Evolutionary conservation across 371 early-diverging fungal species (phyloP), one percentile per base, ranked within the genome.

Genomic region (Mucor racemosus): DNA sequence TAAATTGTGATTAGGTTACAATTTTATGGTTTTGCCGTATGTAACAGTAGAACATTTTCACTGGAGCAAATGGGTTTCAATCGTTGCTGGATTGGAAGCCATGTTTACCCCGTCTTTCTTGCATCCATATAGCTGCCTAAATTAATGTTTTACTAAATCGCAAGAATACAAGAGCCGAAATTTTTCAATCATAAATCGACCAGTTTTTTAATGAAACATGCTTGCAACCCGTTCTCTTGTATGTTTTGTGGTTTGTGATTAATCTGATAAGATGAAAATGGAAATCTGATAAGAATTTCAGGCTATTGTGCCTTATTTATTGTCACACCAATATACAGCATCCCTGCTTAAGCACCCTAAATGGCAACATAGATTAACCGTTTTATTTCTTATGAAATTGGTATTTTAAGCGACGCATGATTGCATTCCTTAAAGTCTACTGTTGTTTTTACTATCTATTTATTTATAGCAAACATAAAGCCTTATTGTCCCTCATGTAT

Each of bases 21-120:
- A 5, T 11, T 50, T 26, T 21, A 53, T 31, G 17, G 53, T 53
- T 53, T 53, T 53, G 53, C 53, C 53, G 53, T 53, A 53, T 53
- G 53, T 53, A 53, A 53, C 53, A 53, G 21, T 53, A 31, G 26
- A 53, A 13, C 53, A 31, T 26, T 53, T 53, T 31, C 9, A 31
- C 53, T 31, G 31, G 53, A 11, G 10, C 26, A 53, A 53, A 53
- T 53, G 53, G 53, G 53, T 53, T 53, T 53, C 31, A 53, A 53
- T 53, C 46, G 46, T 46, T 46, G n/a, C n/a, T 19, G 17, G n/a
- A 46, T 46, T 26, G 26, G 26, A 26, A 26, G 26, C 26, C 26
- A 46, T 46, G 19, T 46, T 46, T 46, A 46, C 46, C 46, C 46
- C 46, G 46, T 46, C 46, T 17, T 46, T 46, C 8, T 46, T 46